A percentile compares a stretch with the other conserved stretches of the same genome.
Evolutionary conservation across 2,329 filamentous ascomycete genomes (phyloP).

Genomic region (Aspergillus uvarum): DNA sequence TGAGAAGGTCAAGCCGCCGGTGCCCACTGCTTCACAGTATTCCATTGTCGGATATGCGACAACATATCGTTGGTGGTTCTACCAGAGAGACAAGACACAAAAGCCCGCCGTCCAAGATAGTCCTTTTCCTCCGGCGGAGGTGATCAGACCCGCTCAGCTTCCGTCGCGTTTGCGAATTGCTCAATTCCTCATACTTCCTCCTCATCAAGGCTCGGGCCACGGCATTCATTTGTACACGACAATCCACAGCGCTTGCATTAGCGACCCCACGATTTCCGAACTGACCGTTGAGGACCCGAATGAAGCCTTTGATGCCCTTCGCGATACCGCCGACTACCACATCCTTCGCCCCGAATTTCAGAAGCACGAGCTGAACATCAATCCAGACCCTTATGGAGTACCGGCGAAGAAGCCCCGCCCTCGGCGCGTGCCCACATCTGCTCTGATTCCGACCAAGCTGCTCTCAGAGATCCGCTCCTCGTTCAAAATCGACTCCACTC

Average conservation of each 20-base stretch:
- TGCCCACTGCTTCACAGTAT: slow-evolving; percentile 60
- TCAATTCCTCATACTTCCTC: slow-evolving; percentile 87
- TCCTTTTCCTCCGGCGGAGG: slow-evolving; percentile 43
- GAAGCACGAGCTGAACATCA: slow-evolving; percentile 50
- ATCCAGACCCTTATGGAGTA: slow-evolving; percentile 43
- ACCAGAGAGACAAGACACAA: slow-evolving; percentile 38
- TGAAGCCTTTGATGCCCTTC: slow-evolving; percentile 64
- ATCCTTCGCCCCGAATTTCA: slow-evolving; percentile 54
- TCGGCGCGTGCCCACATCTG: slow-evolving; percentile 50
- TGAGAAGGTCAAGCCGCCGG: slow-evolving; percentile 52
- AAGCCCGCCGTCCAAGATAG: slow-evolving; percentile 46
- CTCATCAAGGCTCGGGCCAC: slow-evolving; percentile 78
- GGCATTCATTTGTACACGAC: slow-evolving; percentile 77
- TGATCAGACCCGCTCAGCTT: slow-evolving; percentile 57
- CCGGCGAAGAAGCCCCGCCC: slow-evolving; percentile 38
- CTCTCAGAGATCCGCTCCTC: slow-evolving; percentile 52
- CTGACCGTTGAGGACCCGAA: slow-evolving; percentile 93
- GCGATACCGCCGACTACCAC: slow-evolving; percentile 61
- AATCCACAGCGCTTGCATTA: slow-evolving; percentile 70
- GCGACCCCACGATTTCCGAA: slow-evolving; percentile 69
- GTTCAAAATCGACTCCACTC: slow-evolving; percentile 60
- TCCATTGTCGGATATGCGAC: slow-evolving; percentile 86
- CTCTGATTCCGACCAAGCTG: slow-evolving; percentile 53
- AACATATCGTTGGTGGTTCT: slow-evolving; percentile 78
- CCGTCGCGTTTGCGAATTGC: slow-evolving; percentile 82